phyloP scores from a whole-genome alignment of 768 basidiomycete genomes.

The Butyriboletus loyo region DNA sequence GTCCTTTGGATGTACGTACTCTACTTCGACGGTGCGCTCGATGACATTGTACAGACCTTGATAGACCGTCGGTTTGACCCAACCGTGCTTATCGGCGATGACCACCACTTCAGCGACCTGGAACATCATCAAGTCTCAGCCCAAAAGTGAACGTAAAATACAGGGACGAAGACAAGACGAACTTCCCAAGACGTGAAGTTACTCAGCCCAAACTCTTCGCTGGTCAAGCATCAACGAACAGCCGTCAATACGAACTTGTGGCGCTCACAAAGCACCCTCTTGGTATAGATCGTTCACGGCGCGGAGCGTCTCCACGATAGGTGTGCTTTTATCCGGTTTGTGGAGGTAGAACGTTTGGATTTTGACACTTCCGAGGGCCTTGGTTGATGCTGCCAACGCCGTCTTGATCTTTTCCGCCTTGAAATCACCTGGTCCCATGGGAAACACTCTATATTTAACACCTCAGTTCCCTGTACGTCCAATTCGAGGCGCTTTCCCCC shows the following conservation, averaged over 20 bases:
- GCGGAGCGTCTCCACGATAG: constrained; percentile 45
- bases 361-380: neutral
- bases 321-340: constrained; percentile 40
- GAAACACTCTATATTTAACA: constrained; percentile 30
- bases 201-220: constrained; percentile 13
- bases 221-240: neutral
- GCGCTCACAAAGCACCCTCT: constrained; percentile 47
- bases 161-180: neutral
- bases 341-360: constrained; percentile 21
- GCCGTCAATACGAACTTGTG: neutral
- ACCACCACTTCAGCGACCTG: constrained; percentile 43
- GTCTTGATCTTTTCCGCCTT: neutral
- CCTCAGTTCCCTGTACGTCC: neutral
- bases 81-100: constrained; percentile 43
- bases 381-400: neutral
- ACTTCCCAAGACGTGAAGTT: constrained; percentile 33
- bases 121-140: too few relatives aligned
- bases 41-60: constrained; percentile 49
- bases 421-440: constrained; percentile 11
- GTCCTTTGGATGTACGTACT: neutral
- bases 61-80: constrained; percentile 47
- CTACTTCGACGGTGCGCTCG: constrained; percentile 29
- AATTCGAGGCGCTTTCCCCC: neutral
- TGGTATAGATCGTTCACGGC: constrained; percentile 47
- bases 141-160: neutral